Conservation (phyloP, 192 early-diverging fungal genomes). For the Entomortierella chlamydospora region DNA sequence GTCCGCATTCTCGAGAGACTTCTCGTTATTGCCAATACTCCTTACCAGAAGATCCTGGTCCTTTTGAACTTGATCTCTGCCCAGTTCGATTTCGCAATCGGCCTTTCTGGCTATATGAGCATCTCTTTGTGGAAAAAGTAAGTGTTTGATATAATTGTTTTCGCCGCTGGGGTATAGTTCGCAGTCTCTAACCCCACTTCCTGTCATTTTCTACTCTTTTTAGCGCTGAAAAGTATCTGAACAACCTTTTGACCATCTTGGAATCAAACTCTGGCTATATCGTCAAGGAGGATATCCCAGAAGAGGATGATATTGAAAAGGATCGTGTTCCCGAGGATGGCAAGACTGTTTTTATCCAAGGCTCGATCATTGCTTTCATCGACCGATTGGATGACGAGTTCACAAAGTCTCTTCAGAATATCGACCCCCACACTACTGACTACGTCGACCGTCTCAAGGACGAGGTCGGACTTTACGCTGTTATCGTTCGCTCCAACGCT, state of each 20-base stretch:
- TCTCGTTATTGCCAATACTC: slow-evolving; percentile 68
- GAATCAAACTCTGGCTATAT: slow-evolving; percentile 79
- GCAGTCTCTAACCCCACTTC: not conserved
- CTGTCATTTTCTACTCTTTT: not conserved
- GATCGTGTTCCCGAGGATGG: slow-evolving; percentile 66
- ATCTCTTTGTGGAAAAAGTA: slow-evolving; percentile 84
- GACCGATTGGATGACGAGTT: slow-evolving; percentile 99
- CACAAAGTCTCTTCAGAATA: slow-evolving; percentile 92
- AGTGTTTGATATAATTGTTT: not conserved
- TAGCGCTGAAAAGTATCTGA: slow-evolving; percentile 74
- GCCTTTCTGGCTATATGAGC: slow-evolving; percentile 76
- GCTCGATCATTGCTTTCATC: slow-evolving; percentile 86
- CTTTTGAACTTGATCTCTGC: slow-evolving; percentile 88
- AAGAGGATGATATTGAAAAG: slow-evolving; percentile 72
- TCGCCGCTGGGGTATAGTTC: not conserved
- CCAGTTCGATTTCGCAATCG: slow-evolving; percentile 85
- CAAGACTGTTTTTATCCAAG: slow-evolving; percentile 73
- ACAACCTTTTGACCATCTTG: slow-evolving; percentile 80
- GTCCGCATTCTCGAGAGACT: slow-evolving; percentile 76
- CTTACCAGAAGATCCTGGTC: slow-evolving; percentile 86
- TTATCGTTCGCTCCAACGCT: slow-evolving; percentile 87
- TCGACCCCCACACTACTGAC: slow-evolving; percentile 97
- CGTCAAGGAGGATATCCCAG: slow-evolving; percentile 77
- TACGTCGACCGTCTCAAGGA: slow-evolving; percentile 95
- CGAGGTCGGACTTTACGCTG: slow-evolving; percentile 85